These are phyloP conservation scores for Beauveria scarabaeidicola DNA, from an alignment of 2,329 filamentous ascomycete genomes.

Conservation along the genomic window DNA sequence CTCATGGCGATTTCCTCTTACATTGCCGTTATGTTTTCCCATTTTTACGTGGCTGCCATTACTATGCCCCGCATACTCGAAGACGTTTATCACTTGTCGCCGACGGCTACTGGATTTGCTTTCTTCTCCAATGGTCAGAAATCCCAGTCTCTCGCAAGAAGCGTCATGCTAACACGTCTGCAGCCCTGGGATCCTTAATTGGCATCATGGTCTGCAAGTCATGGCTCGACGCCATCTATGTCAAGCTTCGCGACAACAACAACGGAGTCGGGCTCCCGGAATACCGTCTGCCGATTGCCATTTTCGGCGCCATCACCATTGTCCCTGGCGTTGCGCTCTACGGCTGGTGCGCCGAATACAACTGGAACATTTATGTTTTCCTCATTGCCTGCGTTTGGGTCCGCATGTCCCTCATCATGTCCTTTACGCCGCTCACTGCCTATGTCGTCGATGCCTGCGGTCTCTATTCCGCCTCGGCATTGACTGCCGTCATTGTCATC, in stretches of 20 bases:
- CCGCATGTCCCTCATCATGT: constrained; percentile 10
- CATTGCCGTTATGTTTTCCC: constrained; percentile 38
- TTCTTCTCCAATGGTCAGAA: constrained; percentile 25
- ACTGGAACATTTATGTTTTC: constrained; percentile 4
- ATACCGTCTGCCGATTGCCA: constrained; percentile 43
- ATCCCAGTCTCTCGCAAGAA: background rate
- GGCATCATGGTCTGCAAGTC: constrained; percentile 42
- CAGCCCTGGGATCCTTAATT: constrained; percentile 40
- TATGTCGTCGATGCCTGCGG: constrained; percentile 13
- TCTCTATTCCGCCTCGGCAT: constrained; percentile 8
- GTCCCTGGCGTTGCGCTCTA: constrained; percentile 7
- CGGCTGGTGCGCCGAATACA: constrained; percentile 10
- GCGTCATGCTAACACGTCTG: background rate
- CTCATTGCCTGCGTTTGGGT: constrained; percentile 7
- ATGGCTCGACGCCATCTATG: constrained; percentile 44
- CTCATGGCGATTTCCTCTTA: constrained; percentile 38
- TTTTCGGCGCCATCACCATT: constrained; percentile 27
- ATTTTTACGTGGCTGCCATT: constrained; percentile 44
- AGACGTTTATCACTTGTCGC: constrained; percentile 37
- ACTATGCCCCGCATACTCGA: constrained; percentile 42
- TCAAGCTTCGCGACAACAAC: constrained; percentile 33
- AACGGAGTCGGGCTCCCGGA: constrained; percentile 39
- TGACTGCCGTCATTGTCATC: constrained; percentile 25
- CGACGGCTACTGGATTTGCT: constrained; percentile 40
- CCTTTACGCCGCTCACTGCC: constrained; percentile 9